These are phyloP conservation scores for Trichoderma parareesei DNA, from an alignment of 495 filamentous ascomycete genomes.

Conservation along the genomic window DNA sequence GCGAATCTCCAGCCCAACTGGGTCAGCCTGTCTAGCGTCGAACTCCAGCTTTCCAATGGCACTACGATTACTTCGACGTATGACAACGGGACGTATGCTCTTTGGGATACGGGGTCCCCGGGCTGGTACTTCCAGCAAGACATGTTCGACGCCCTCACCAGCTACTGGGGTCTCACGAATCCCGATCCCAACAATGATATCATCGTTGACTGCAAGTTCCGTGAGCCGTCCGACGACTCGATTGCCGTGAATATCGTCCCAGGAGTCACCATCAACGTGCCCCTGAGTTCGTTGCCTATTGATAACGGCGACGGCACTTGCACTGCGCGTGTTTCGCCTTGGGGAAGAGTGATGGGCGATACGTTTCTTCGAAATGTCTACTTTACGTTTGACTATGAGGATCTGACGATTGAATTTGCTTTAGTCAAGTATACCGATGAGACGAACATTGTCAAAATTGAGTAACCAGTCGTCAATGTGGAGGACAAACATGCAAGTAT, in stretches of 20 bases:
- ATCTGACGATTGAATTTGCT: not conserved
- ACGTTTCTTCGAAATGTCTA: not conserved
- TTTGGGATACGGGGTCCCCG: not conserved
- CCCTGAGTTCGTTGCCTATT: not conserved
- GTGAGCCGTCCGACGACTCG: not conserved
- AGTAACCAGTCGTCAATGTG: not conserved
- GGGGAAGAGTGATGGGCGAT: not conserved
- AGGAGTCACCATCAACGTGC: not conserved
- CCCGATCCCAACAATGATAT: not conserved
- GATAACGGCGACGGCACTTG: not conserved
- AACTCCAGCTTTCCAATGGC: not conserved
- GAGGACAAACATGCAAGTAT: not conserved
- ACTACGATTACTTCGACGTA: not conserved
- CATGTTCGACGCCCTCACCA: not conserved
- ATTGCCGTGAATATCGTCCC: not conserved
- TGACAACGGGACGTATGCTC: slow-evolving; percentile 1
- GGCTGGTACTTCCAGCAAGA: not conserved
- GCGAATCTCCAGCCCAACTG: not conserved
- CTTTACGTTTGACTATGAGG: slow-evolving; percentile 1
- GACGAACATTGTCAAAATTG: not conserved
- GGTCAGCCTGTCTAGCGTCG: not conserved
- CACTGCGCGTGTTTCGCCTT: not conserved
- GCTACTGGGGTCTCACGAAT: not conserved
- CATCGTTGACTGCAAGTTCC: slow-evolving; percentile 1
- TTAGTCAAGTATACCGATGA: slow-evolving; percentile 1